Percentiles rank a stretch among this genome's conserved stretches.
These are phyloP conservation scores for Neonectria faginata DNA, from an alignment of 2,329 filamentous ascomycete genomes.

Conservation along the genomic window DNA sequence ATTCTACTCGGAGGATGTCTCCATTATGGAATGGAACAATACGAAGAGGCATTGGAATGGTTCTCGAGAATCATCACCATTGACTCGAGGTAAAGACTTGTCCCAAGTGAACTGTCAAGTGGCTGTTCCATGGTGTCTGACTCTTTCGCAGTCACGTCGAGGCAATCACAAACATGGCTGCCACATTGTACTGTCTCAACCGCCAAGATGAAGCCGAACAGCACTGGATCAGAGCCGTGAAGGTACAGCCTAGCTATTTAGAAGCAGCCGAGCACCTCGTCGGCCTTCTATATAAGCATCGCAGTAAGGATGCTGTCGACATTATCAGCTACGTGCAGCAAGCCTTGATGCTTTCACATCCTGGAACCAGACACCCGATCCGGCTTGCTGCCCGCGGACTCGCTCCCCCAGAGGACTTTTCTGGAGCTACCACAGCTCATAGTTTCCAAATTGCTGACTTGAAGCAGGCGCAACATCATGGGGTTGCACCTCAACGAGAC, in stretches of 20 bases:
- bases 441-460: constrained; percentile 39
- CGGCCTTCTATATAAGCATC: constrained; percentile 85
- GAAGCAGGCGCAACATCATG: constrained; percentile 41
- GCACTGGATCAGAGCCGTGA: constrained; percentile 88
- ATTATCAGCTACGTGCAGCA: constrained; percentile 89
- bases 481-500: constrained; percentile 34
- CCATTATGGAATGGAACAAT: constrained; percentile 88
- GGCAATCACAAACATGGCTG: constrained; percentile 92
- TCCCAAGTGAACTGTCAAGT: constrained; percentile 48
- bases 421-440: constrained; percentile 20
- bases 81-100: constrained; percentile 64
- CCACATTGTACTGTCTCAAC: constrained; percentile 85
- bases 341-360: constrained; percentile 65
- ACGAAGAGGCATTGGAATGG: constrained; percentile 80
- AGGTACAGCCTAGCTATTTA: constrained; percentile 85
- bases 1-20: constrained; percentile 92
- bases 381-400: constrained; percentile 13
- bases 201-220: constrained; percentile 85
- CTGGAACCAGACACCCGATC: constrained; percentile 21
- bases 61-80: constrained; percentile 73
- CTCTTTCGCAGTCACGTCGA: constrained; percentile 78
- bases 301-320: constrained; percentile 85
- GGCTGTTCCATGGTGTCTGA: constrained; percentile 47
- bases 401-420: constrained; percentile 26
- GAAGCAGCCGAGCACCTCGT: constrained; percentile 96